Base-by-base conservation (phyloP, 2,329 filamentous ascomycete species). In the Trichoderma pleuroti region DNA sequence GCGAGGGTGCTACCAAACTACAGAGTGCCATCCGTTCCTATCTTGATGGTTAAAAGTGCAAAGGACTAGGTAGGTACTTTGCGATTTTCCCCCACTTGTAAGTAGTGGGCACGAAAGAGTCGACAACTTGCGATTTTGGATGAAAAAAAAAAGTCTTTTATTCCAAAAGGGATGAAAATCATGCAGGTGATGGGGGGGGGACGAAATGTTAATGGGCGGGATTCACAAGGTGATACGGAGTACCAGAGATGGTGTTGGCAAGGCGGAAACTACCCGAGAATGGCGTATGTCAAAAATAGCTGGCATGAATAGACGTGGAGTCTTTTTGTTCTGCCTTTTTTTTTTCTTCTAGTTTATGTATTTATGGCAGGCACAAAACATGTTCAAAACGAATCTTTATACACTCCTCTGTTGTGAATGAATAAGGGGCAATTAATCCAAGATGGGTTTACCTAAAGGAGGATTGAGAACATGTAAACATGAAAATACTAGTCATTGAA, bases 1-100 rank as follows among this genome's bases (percentile, higher is more conserved):
- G 95, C 34, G 94, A 98, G 77, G 95, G 94, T 54, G 94, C 94
- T 16, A 89, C 86, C 60, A 92, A 90, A 81, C 85, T 98, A 78
- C 94, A 98, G 84, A 93, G 92, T 78, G 86, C 89, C 61, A 89
- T 92, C 76, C 85, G 88, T 74, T 86, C 84, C 75, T 91, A 91
- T 78, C 83, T 91, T 28, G 64, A 88, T 75, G 87, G 85, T 81
- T 91, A 83, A 81, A 64, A 28, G 28, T 24, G n/a, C n/a, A n/a
- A n/a, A n/a, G n/a, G n/a, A 8, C 21, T 60, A 9, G n/a, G n/a
- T n/a, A n/a, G n/a, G 3, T 28, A 28, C 30, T 4, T 18, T 7
- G 26, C 39, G 21, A 16, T 26, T 36, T 34, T n/a, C 5, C 24
- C 11, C 30, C 26, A 18, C 34, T 34, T 9, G 24, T 18, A 14